Evolutionary conservation across 1,284 basidiomycete genomes (phyloP).

Genomic region (Moniliella sp.): DNA sequence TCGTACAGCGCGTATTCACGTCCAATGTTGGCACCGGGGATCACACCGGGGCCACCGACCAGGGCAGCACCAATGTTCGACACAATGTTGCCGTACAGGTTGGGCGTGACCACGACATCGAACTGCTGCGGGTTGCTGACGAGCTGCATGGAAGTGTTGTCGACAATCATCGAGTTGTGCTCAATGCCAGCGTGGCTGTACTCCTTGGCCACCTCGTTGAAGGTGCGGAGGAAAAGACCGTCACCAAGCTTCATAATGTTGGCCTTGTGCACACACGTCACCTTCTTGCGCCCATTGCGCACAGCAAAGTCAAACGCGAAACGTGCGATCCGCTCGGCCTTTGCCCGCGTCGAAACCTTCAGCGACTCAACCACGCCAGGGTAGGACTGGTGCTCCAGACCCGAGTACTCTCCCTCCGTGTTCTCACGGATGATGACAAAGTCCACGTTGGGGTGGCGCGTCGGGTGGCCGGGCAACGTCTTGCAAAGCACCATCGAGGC

Average conservation of each 20-base stretch:
- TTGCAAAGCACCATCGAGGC: conserved; percentile 98
- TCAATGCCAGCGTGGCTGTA: conserved; percentile 84
- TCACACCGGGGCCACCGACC: conserved; percentile 88
- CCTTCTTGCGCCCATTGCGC: conserved; percentile 98
- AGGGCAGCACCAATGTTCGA: conserved; percentile 96
- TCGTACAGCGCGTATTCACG: conserved; percentile 93
- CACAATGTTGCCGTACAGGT: conserved; percentile 81
- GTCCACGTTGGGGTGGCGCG: conserved; percentile 87
- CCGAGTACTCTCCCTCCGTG: conserved; percentile 98
- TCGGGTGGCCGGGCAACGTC: conserved; percentile 80
- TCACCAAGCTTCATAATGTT: conserved; percentile 99
- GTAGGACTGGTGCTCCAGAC: conserved; percentile 87
- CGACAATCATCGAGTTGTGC: conserved; percentile 94
- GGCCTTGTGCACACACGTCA: conserved; percentile 98
- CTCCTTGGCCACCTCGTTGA: conserved; percentile 74
- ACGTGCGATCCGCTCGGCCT: conserved; percentile 89
- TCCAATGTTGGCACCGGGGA: conserved; percentile 93
- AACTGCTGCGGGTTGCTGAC: conserved; percentile 85
- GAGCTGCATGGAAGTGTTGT: conserved; percentile 98
- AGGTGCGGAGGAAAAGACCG: conserved; percentile 95
- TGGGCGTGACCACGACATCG: conserved; percentile 98
- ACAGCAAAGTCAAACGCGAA: conserved; percentile 98
- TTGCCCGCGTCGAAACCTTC: conserved; percentile 85
- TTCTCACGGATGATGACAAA: conserved; percentile 99
- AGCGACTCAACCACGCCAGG: conserved; percentile 95